Evolutionary conservation across 352 stramenopile genomes (phyloP), one percentile per base, ranked within the genome.

Genomic region (Blastocystis sp.): DNA sequence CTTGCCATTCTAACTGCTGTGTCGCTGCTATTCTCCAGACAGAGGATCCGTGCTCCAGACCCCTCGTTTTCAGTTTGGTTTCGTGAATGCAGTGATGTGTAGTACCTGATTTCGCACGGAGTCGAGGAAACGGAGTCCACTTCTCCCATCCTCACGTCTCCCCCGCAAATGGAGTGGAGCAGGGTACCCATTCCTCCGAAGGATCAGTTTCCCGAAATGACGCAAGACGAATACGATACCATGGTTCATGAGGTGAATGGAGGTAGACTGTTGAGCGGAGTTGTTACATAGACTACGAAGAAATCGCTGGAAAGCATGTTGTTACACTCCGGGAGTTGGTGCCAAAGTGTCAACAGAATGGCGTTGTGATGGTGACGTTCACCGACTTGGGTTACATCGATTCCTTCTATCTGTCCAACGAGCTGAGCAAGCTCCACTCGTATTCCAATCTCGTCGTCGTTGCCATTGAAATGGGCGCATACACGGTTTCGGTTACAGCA

Each of bases 381-480:
- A 85, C 74, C 2, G 74, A 85, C 45, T 69, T 59, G 16, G 66
- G 74, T 35, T 85, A 85, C 66, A 33, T 85, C 12, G 51, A 85
- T 35, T 66, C 74, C 2, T 85, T 85, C 24, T 85, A 85, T 67
- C 16, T 59, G 1, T 85, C 74, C 10, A 69, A 85, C 31, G 60
- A 69, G 6, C 24, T 85, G 2, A 85, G 74, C 51, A 37, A 29
- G 29, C 33, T 85, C 12, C 29, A 69, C 31, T 59, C 31, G 21
- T 85, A 67, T 29, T 35, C 41, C 29, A 85, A 85, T 69, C 66
- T 85, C 51, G 66, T 70, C 41, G 50, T 85, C 13, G 74, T 85
- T 2, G 74, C 74, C 6, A 59, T 85, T 10, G 74, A 85, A 55
- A 50, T 69, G 19, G 70, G 39, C 3, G 74, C 74, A 9, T 85